Percentiles rank a stretch among this genome's conserved stretches.
These are phyloP conservation scores for Pseudozyma sp. DNA, from an alignment of 1,284 basidiomycete genomes.

Conservation along the genomic window DNA sequence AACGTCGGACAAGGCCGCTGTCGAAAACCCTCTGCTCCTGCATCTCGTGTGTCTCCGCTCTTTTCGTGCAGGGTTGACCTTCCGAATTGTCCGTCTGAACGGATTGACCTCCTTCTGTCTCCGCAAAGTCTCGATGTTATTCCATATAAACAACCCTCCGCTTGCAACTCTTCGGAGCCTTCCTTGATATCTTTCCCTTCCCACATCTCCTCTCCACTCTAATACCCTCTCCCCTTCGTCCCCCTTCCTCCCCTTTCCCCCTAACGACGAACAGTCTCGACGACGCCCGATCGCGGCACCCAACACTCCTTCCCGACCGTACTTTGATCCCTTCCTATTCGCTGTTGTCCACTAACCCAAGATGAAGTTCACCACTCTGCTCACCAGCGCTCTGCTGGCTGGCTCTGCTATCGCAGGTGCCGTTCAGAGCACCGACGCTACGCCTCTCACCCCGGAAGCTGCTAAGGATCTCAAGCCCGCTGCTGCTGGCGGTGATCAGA, in stretches of 20 bases:
- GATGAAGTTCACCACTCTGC: conserved; percentile 35
- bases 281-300: conserved; percentile 4
- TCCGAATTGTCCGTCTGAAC: neutral
- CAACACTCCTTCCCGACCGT: neutral
- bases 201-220: conserved; percentile 1
- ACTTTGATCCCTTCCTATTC: neutral
- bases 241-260: neutral
- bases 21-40: too few species aligned
- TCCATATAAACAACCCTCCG: conserved; percentile 7
- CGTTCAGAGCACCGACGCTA: conserved; percentile 1
- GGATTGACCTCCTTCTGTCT: neutral
- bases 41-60: too few species aligned
- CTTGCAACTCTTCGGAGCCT: neutral
- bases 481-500: neutral
- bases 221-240: neutral
- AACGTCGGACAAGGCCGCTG: neutral
- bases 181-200: neutral
- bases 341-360: neutral
- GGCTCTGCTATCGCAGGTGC: conserved; percentile 18
- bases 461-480: too few species aligned
- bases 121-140: neutral
- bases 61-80: too few species aligned
- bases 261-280: neutral
- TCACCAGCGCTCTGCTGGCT: conserved; percentile 18
- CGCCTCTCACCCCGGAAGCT: neutral